A percentile compares a stretch with the other conserved stretches of the same genome.
Evolutionary conservation across 1,284 basidiomycete genomes (phyloP).

Genomic region (Ganoderma sp.): DNA sequence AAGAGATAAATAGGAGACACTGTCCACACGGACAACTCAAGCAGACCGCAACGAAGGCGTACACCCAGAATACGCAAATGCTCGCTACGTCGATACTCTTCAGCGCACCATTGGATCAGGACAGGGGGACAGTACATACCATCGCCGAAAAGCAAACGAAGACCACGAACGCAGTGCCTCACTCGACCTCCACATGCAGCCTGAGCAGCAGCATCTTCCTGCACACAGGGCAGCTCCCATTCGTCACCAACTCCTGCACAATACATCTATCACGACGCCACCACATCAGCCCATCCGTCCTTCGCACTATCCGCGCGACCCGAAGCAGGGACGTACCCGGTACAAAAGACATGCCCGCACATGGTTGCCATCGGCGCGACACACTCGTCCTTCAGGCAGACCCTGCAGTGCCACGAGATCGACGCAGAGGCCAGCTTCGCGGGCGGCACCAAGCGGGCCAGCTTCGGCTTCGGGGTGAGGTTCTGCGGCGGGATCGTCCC

Average conservation of each 20-base stretch:
- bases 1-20: neutral
- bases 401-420: conserved; percentile 38
- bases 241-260: conserved; percentile 37
- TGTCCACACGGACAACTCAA: neutral
- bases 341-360: conserved; percentile 44
- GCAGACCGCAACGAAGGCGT: neutral
- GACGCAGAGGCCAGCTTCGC: neutral
- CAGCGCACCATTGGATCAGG: neutral
- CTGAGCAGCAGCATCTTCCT: conserved; percentile 38
- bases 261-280: conserved; percentile 36
- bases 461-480: conserved; percentile 17
- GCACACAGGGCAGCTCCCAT: conserved; percentile 39
- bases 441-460: neutral
- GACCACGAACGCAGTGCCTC: neutral
- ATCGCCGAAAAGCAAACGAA: neutral
- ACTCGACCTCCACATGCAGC: conserved; percentile 34
- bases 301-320: neutral
- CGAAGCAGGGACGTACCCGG: conserved; percentile 30
- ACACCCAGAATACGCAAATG: neutral
- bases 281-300: neutral
- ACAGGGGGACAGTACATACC: neutral
- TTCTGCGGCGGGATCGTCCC: conserved; percentile 18
- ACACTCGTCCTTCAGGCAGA: conserved; percentile 39
- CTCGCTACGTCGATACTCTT: neutral
- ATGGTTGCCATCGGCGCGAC: conserved; percentile 39